Evolutionary conservation across 192 early-diverging fungal genomes (phyloP).

Genomic region (Backusella australiensis): DNA sequence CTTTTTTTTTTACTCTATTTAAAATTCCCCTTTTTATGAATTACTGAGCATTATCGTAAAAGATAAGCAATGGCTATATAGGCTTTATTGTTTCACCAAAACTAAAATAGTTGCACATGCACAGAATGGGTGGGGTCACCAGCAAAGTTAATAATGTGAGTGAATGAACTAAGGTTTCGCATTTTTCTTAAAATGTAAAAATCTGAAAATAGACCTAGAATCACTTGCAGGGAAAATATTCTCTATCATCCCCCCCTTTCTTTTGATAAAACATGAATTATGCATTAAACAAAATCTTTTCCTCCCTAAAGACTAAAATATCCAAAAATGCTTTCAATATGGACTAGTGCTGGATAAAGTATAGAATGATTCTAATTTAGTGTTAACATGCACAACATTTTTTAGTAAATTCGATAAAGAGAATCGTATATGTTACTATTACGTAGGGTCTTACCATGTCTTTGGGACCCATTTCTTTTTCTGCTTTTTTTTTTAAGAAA

Average conservation of each 20-base stretch:
- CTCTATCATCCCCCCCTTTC: neutral
- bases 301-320: neutral
- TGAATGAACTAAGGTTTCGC: neutral
- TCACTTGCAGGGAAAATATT: neutral
- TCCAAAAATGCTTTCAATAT: neutral
- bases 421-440: neutral
- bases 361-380: neutral
- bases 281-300: neutral
- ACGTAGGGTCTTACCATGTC: neutral
- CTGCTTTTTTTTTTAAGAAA: neutral
- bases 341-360: neutral
- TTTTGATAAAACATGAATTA: neutral
- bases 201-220: neutral
- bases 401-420: neutral
- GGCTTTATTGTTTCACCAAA: neutral
- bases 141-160: neutral
- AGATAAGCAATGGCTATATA: neutral
- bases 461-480: neutral
- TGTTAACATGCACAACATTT: neutral
- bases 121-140: neutral
- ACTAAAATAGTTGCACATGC: neutral
- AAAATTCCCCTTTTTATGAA: neutral
- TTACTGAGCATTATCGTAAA: neutral
- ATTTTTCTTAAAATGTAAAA: constrained; percentile 7
- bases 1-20: neutral